phyloP scores from a whole-genome alignment of 2,329 filamentous ascomycete species.

The Fusarium sp. region DNA sequence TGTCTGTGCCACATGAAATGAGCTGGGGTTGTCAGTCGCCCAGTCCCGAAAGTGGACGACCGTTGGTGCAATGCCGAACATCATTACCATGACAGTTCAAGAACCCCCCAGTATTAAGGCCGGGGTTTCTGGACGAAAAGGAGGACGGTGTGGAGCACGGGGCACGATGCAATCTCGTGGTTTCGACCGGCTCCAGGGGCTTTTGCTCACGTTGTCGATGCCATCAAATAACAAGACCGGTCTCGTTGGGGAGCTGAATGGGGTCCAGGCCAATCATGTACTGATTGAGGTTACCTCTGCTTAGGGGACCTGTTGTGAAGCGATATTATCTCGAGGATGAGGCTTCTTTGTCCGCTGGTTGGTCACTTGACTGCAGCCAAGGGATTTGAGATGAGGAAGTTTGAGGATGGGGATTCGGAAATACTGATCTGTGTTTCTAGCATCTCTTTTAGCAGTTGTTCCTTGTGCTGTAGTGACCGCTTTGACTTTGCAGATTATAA shows the following conservation, averaged over 20 bases:
- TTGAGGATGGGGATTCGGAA: conserved; percentile 39
- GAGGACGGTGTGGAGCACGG: conserved; percentile 44
- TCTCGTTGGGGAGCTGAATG: not conserved
- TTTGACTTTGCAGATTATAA: not conserved
- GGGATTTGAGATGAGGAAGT: conserved; percentile 16
- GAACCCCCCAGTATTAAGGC: conserved; percentile 20
- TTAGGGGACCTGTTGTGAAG: conserved; percentile 29
- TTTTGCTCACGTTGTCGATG: conserved; percentile 19
- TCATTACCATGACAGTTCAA: conserved; percentile 30
- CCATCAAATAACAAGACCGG: conserved; percentile 21
- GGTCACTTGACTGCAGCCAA: conserved; percentile 27
- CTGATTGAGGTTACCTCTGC: conserved; percentile 15
- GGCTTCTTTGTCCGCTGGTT: conserved; percentile 28
- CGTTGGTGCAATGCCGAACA: conserved; percentile 43
- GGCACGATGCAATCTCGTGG: conserved; percentile 44
- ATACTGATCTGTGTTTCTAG: not conserved
- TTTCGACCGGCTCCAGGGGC: conserved; percentile 33
- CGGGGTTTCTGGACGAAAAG: conserved; percentile 38
- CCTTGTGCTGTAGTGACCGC: not conserved
- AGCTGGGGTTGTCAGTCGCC: conserved; percentile 31
- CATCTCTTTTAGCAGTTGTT: not conserved
- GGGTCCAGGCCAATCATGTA: conserved; percentile 21
- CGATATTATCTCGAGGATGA: conserved; percentile 40
- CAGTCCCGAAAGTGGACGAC: conserved; percentile 40
- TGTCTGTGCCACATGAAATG: conserved; percentile 34